phyloP scores from a whole-genome alignment of 257 asterid species.

The Gardenia jasminoides region DNA sequence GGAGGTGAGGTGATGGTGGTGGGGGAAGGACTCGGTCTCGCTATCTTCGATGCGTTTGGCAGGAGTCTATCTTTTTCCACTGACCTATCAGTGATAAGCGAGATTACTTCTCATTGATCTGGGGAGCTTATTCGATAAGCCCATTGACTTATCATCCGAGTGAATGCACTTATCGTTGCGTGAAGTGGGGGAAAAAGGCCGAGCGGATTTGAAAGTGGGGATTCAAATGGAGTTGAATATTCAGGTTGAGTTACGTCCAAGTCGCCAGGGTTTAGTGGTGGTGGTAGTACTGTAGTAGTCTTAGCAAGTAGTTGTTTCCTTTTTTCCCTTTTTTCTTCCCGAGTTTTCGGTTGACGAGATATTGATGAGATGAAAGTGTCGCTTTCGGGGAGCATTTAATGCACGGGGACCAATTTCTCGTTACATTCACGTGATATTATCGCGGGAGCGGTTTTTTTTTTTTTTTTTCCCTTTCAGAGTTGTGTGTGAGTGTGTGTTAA shows the following conservation, averaged over 20 bases:
- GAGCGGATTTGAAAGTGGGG: slow-evolving; percentile 77
- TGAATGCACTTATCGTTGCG: slow-evolving; percentile 29
- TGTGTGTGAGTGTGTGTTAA: not conserved
- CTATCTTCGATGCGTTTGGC: slow-evolving; percentile 97
- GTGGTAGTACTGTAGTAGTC: no score
- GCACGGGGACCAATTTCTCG: slow-evolving; percentile 19
- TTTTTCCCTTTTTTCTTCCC: not conserved
- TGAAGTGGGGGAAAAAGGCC: slow-evolving; percentile 48
- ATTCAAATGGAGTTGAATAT: slow-evolving; percentile 75
- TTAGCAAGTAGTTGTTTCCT: not conserved
- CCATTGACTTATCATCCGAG: accelerated
- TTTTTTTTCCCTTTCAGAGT: no score
- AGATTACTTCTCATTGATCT: accelerated
- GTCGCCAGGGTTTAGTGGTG: not conserved
- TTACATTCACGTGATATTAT: not conserved
- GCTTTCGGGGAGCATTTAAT: slow-evolving; percentile 27
- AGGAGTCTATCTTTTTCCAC: slow-evolving; percentile 61
- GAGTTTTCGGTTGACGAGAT: slow-evolving; percentile 3
- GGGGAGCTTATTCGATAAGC: not conserved
- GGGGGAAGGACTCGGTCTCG: slow-evolving; percentile 88
- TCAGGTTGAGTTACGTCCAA: slow-evolving; percentile 55
- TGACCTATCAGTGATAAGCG: slow-evolving; percentile 47
- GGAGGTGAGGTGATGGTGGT: slow-evolving; percentile 38
- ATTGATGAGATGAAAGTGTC: slow-evolving; percentile 7
- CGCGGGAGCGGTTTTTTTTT: not conserved